Base-by-base conservation (phyloP, 805 yeast species). In the Clavispora asparagi region DNA sequence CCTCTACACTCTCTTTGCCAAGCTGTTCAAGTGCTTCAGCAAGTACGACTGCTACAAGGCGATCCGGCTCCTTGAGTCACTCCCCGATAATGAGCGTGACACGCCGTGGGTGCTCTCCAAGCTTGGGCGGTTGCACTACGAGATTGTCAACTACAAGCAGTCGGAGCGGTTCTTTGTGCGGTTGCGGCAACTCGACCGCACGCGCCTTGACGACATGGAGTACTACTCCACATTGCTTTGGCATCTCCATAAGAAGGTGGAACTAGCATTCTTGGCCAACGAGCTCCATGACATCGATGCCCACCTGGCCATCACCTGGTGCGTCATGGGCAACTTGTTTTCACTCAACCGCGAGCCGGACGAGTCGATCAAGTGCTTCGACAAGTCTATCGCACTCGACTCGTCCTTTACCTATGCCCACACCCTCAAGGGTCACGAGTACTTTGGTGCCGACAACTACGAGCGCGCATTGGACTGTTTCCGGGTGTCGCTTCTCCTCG, bases 381-480 rank as follows among this genome's bases (percentile, higher is more conserved):
- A 81, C 51, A 81, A 88, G 47, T 91, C 97, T 1, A 77, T 81
- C 2, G 80, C 79, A 44, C 60, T 87, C 13, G 84, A 85, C 59
- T 80, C 81, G 7, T 71, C 71, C 13, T 87, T 87, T 62, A 84
- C 94, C 0, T 92, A 92, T 61, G 96, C 96, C 0, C 87, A 87
- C 60, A 91, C 98, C 0, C 72, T 94, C 47, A 89, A 87, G 68
- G 99, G 97, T 0, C 98, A 94, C 63, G 99, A 94, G 64, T 82
- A 79, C 59, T 80, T 88, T 30, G 77, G 92, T 1, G 88, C 81
- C 57, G 99, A 95, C 67, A 90, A 95, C 32, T 87, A 85, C 66
- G 97, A 90, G 60, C 79, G 82, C 60, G 97, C 99, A 0, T 76
- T 86, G 50, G 87, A 85, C 46, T 81, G 88, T 50, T 94, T 90